Base-by-base conservation (phyloP, 2,329 filamentous ascomycete species). In the Colletotrichum sp. region DNA sequence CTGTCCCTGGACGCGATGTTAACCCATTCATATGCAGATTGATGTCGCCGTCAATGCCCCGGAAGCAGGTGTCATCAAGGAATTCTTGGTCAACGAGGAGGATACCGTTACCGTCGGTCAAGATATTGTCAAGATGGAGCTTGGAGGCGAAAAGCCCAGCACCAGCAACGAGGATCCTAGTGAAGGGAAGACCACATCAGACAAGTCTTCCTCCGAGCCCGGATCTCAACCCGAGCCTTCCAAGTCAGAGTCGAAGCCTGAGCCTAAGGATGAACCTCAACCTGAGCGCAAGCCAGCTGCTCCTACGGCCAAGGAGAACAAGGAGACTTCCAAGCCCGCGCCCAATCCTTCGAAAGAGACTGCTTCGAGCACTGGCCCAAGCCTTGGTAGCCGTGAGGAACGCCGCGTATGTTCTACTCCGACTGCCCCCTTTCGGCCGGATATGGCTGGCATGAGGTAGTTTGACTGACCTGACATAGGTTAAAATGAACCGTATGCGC, bases 401-500 rank as follows among this genome's bases (percentile, higher is more conserved):
- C 93, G 95, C 77, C 92, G 95, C 75, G 95, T 96, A 91, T 78
- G 94, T 87, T 51, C 15, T 11, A 3, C 12, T 7, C 11, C 57
- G 8, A 16, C 31, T 16, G 12, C 43, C n/a, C 11, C 43, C 12
- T 21, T n/a, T 21, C 43, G n/a, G 21, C n/a, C 11, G 43, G 43
- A 13, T n/a, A 51, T 51, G 43, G 12, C 13, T 55, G 38, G 15
- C 38, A 6, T 24, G 16, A 27, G 55, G 54, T 70, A 15, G 66
- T 15, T 5, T 8, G 5, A 29, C 18, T 21, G 57, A 38, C 18
- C 29, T 5, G 11, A n/a, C 55, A 16, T 66, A 97, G 94, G 95
- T 98, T 81, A 99, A 99, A 90, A 99, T 99, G 97, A 98, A 98
- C 89, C 95, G 97, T 77, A 99, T 99, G 97, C 95, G 97, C 77